These are phyloP conservation scores for Abrus precatorius DNA, from an alignment of 306 rosid species.

Conservation along the genomic window DNA sequence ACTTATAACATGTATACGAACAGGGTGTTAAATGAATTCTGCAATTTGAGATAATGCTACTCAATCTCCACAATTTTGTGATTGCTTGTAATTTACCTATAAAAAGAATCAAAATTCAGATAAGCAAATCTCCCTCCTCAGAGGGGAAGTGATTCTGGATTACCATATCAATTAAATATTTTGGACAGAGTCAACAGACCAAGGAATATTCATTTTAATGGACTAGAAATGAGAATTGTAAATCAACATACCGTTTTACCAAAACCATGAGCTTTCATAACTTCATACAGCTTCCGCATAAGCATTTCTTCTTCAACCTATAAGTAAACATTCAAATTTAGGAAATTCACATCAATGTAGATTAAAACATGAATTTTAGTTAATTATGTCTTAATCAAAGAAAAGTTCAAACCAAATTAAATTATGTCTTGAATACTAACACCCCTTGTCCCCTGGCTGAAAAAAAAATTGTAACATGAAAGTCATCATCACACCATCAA, in stretches of 20 bases:
- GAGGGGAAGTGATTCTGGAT: no score
- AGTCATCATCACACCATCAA: neutral
- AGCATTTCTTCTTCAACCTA: slow-evolving; percentile 57
- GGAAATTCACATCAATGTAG: neutral
- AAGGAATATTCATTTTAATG: slow-evolving; percentile 5
- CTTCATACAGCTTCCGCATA: slow-evolving; percentile 52
- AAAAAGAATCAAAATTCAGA: no score
- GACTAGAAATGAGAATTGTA: neutral
- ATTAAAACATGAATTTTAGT: neutral
- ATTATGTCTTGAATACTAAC: slow-evolving; percentile 7
- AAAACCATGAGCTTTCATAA: slow-evolving; percentile 36
- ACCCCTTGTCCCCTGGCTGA: neutral
- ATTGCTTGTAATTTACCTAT: no score
- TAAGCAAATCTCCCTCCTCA: no score
- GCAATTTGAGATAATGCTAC: no score
- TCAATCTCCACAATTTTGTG: no score
- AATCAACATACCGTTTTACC: slow-evolving; percentile 28
- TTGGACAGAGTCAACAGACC: slow-evolving; percentile 15
- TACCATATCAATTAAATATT: neutral
- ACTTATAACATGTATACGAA: no score
- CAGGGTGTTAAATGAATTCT: no score
- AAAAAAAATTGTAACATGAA: neutral
- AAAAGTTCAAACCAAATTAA: neutral
- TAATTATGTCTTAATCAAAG: neutral
- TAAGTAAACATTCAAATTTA: slow-evolving; percentile 1